Evolutionary conservation across 2,329 filamentous ascomycete species (phyloP).

Genomic region (Sarocladium oryzae): DNA sequence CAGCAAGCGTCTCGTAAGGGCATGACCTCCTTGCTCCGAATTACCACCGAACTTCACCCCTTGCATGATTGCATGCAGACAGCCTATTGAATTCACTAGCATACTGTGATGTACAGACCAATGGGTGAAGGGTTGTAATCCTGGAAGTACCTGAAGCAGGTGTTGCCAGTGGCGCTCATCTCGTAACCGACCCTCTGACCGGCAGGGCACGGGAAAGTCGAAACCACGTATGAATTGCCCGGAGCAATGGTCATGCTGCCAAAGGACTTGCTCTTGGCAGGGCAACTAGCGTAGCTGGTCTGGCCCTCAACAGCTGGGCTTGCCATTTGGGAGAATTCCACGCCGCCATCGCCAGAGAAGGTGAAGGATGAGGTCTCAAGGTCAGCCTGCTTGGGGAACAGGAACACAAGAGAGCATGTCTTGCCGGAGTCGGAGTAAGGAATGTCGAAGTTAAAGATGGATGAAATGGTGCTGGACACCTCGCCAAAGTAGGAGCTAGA

Average conservation of each 20-base stretch:
- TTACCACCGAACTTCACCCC: too few species aligned
- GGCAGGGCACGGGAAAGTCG: slow-evolving; percentile 47
- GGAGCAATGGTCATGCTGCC: slow-evolving; percentile 38
- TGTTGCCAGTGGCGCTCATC: slow-evolving; percentile 41
- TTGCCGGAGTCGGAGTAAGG: slow-evolving; percentile 45
- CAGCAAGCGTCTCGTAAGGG: too few species aligned
- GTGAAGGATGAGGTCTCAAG: slow-evolving; percentile 54
- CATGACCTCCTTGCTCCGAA: too few species aligned
- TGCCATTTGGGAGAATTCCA: slow-evolving; percentile 46
- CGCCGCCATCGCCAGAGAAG: slow-evolving; percentile 38
- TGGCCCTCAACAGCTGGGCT: slow-evolving; percentile 39
- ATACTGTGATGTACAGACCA: slow-evolving; percentile 32
- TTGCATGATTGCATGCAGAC: too few species aligned
- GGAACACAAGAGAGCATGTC: slow-evolving; percentile 58
- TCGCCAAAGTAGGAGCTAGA: slow-evolving; percentile 52
- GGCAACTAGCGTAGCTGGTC: slow-evolving; percentile 46
- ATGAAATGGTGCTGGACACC: slow-evolving; percentile 44
- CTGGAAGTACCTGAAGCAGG: slow-evolving; percentile 55
- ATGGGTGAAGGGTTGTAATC: slow-evolving; percentile 50
- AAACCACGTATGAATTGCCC: slow-evolving; percentile 48
- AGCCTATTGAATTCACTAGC: slow-evolving; percentile 14
- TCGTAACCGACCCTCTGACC: slow-evolving; percentile 45
- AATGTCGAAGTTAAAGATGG: slow-evolving; percentile 66
- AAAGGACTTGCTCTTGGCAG: slow-evolving; percentile 32
- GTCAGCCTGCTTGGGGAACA: slow-evolving; percentile 49